phyloP scores from a whole-genome alignment of 2,329 filamentous ascomycete genomes.

The Fusarium torreyae region DNA sequence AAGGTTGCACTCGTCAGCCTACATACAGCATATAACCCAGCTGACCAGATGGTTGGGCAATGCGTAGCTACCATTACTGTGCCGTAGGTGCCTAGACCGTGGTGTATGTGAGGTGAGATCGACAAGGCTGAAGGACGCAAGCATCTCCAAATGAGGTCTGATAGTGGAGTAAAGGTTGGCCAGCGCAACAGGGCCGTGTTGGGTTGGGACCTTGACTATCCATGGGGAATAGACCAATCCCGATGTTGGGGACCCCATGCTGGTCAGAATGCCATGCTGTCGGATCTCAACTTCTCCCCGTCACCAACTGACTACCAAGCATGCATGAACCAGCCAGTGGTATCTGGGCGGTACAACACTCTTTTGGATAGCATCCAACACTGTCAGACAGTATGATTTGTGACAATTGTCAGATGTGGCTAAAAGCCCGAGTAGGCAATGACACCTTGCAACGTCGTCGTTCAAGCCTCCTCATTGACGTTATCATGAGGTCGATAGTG shows the following conservation, averaged over 20 bases:
- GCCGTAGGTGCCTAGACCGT: conserved; percentile 34
- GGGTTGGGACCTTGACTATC: neutral
- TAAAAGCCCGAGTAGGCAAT: conserved; percentile 17
- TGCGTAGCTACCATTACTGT: conserved; percentile 26
- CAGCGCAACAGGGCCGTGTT: conserved; percentile 22
- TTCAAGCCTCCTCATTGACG: conserved; percentile 20
- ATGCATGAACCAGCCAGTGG: conserved; percentile 21
- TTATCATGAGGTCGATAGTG: conserved; percentile 1
- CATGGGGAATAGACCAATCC: conserved; percentile 35
- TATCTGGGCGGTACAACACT: conserved; percentile 5
- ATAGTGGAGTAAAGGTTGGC: conserved; percentile 29
- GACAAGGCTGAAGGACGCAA: conserved; percentile 39
- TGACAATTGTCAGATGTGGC: conserved; percentile 28
- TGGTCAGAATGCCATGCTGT: conserved; percentile 19
- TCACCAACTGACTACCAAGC: neutral
- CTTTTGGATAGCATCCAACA: conserved; percentile 11
- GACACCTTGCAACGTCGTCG: conserved; percentile 9
- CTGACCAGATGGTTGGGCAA: conserved; percentile 36
- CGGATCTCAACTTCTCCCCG: conserved; percentile 2
- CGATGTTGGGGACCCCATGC: conserved; percentile 14
- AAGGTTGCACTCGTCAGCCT: conserved; percentile 44
- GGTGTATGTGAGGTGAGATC: conserved; percentile 38
- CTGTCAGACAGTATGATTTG: conserved; percentile 30
- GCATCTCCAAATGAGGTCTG: conserved; percentile 17
- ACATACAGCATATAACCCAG: conserved; percentile 38